These are phyloP conservation scores for Hypomyces perniciosus DNA, from an alignment of 2,329 filamentous ascomycete species.

Conservation along the genomic window DNA sequence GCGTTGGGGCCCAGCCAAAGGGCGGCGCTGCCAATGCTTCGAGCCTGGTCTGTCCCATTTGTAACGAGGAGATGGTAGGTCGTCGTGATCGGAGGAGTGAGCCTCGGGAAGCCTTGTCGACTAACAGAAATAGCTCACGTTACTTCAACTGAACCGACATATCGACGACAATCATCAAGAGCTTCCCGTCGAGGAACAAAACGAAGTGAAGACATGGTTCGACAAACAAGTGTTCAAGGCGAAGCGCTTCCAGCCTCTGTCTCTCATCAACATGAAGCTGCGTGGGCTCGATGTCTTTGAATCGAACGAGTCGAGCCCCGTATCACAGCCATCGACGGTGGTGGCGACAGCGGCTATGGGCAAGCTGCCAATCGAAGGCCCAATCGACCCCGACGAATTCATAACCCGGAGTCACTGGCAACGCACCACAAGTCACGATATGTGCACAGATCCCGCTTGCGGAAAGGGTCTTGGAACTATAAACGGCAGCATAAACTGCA, in stretches of 20 bases:
- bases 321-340: slow-evolving; percentile 21
- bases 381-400: slow-evolving; percentile 77
- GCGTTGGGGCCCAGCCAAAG: slow-evolving; percentile 52
- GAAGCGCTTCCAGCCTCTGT: slow-evolving; percentile 86
- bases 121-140: slow-evolving; percentile 58
- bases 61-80: slow-evolving; percentile 90
- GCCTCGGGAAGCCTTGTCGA: not conserved
- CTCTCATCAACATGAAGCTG: slow-evolving; percentile 86
- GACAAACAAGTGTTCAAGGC: slow-evolving; percentile 90
- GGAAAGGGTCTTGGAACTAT: slow-evolving; percentile 71
- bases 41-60: slow-evolving; percentile 90
- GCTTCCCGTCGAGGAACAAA: slow-evolving; percentile 78
- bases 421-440: slow-evolving; percentile 62
- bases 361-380: slow-evolving; percentile 35
- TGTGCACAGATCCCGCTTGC: slow-evolving; percentile 83
- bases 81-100: not conserved
- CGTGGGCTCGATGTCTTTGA: slow-evolving; percentile 92
- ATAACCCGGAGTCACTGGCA: slow-evolving; percentile 92
- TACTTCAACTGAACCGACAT: slow-evolving; percentile 81
- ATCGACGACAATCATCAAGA: slow-evolving; percentile 89
- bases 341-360: slow-evolving; percentile 29
- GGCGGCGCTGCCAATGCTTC: slow-evolving; percentile 44
- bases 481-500: slow-evolving; percentile 84
- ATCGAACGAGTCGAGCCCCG: slow-evolving; percentile 64
- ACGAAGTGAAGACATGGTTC: slow-evolving; percentile 96